Evolutionary conservation across 257 asterid species (phyloP), one percentile per base, ranked within the genome.

Genomic region (Solanum peruvianum): DNA sequence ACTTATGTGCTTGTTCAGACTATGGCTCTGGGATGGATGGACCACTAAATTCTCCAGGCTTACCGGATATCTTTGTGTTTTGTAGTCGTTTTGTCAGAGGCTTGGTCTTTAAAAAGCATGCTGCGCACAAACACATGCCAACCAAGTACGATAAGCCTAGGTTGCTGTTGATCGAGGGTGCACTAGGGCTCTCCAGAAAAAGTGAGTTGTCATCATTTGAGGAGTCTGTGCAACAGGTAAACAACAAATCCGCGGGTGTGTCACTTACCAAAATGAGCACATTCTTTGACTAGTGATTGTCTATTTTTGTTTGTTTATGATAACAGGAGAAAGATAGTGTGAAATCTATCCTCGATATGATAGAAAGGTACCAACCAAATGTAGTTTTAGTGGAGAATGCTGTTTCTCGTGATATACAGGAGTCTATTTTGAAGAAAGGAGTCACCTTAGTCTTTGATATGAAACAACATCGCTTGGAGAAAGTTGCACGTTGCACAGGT

Each of bases 81-180:
- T 93, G 88, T 87, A 96, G 99, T 89, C 96, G 87, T 89, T 82
- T 97, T 70, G 88, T 97, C 86, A 94, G 93, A 88, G 99, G 99
- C 41, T 85, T 95, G 84, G 98, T 97, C 88, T 97, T 97, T 91
- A 95, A 95, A 84, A 97, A 95, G 90, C 97, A 94, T 87, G 98
- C 98, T 87, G 98, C 98, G 56, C 98, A 94, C 94, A 97, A 97
- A 87, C 99, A 92, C 90, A 97, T 97, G 99, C 96, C 96, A 23
- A 92, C 97, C 41, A 91, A 93, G 93, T 94, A 92, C 90, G 92
- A 91, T 89, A 94, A 91, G 86, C 98, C 98, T 39, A 93, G 95
- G 87, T 88, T 97, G 89, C 87, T 97, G 87, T 86, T 97, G 93
- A 93, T 97, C 89, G 90, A 89, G 86, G 98, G 98, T 39, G 90